These are phyloP conservation scores for Blastomyces parvus DNA, from an alignment of 2,329 filamentous ascomycete genomes.

Conservation along the genomic window DNA sequence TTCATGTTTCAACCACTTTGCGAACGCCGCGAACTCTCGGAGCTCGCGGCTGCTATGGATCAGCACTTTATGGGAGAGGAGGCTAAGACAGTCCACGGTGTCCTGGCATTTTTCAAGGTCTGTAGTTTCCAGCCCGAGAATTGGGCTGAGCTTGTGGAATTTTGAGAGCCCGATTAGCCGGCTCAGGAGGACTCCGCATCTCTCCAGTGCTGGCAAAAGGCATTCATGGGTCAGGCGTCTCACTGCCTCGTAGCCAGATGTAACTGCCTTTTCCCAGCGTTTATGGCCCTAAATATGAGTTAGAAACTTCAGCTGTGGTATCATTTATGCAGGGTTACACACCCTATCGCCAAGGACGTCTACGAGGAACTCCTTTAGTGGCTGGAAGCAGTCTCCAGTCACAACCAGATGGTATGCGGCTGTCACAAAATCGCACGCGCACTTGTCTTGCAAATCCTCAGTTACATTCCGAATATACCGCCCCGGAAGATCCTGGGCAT, in stretches of 20 bases:
- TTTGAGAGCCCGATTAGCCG: conserved; percentile 73
- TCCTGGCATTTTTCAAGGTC: conserved; percentile 56
- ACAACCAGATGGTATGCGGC: conserved; percentile 76
- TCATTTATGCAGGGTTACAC: conserved; percentile 23
- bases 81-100: conserved; percentile 61
- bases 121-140: conserved; percentile 55
- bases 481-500: conserved; percentile 65
- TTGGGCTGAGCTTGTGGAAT: conserved; percentile 59
- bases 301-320: neutral
- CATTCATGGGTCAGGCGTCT: conserved; percentile 75
- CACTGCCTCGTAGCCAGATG: conserved; percentile 65
- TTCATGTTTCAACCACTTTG: conserved; percentile 71
- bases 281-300: conserved; percentile 61
- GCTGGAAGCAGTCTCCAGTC: conserved; percentile 67
- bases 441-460: conserved; percentile 60
- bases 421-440: conserved; percentile 57
- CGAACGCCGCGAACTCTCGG: conserved; percentile 67
- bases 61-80: conserved; percentile 65
- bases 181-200: conserved; percentile 69
- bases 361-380: conserved; percentile 77
- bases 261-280: conserved; percentile 84
- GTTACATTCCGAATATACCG: conserved; percentile 71
- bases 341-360: conserved; percentile 73
- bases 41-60: conserved; percentile 65
- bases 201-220: conserved; percentile 76